Evolutionary conservation across 176 grass and related monocot species (phyloP).

Genomic region (Otatea glauca): DNA sequence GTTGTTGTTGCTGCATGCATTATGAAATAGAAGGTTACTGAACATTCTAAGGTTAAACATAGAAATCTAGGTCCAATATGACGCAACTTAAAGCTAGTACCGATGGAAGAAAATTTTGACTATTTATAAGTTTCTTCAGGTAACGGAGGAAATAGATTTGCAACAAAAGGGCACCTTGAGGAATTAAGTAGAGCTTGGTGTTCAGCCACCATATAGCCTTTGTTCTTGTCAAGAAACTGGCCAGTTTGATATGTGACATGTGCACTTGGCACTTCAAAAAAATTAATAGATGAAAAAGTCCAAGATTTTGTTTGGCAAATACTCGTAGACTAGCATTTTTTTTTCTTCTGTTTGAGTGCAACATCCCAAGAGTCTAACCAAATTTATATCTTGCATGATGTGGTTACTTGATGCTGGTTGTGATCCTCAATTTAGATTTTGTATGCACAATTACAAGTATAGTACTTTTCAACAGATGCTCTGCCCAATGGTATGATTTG

Average conservation of each 20-base stretch:
- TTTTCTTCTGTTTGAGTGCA: too few species aligned
- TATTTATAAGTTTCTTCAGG: slow-evolving; percentile 89
- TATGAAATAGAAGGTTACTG: slow-evolving; percentile 32
- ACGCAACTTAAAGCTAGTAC: slow-evolving; percentile 93
- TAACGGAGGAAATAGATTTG: slow-evolving; percentile 87
- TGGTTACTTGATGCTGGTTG: too few species aligned
- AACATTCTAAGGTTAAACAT: slow-evolving; percentile 37
- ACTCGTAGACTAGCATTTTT: too few species aligned
- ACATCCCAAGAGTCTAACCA: too few species aligned
- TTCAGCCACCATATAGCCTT: slow-evolving; percentile 98
- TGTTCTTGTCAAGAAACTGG: slow-evolving; percentile 96
- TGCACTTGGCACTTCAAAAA: too few species aligned
- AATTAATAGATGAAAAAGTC: too few species aligned
- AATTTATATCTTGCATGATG: too few species aligned
- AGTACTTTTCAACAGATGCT: slow-evolving; percentile 18
- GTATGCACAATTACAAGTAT: too few species aligned
- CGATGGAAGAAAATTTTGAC: slow-evolving; percentile 98
- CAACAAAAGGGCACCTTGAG: slow-evolving; percentile 80
- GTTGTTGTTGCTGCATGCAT: slow-evolving; percentile 94
- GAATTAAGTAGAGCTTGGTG: slow-evolving; percentile 93
- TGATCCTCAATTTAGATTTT: too few species aligned
- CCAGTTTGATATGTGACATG: slow-evolving; percentile 94
- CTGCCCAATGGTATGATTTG: slow-evolving; percentile 64
- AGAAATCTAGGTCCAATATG: slow-evolving; percentile 44
- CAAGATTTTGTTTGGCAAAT: too few species aligned